Percentiles rank a stretch among this genome's conserved stretches.
phyloP scores from a whole-genome alignment of 768 basidiomycete species.

The Lactarius hatsudake region DNA sequence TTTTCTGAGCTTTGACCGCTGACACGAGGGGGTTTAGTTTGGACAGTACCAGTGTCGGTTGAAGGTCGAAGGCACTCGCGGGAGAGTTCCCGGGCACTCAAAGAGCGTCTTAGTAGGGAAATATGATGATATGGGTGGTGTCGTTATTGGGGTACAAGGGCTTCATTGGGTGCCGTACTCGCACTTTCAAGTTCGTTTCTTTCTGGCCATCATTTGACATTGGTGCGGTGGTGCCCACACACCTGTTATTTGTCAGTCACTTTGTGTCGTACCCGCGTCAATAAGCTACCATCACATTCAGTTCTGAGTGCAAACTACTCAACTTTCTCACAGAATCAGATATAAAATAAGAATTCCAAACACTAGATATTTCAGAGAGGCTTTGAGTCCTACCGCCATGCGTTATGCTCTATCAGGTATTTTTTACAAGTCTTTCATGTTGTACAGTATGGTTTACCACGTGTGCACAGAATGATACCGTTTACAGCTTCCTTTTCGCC shows the following conservation, averaged over 20 bases:
- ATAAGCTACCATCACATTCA: neutral
- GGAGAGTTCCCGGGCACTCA: conserved; percentile 66
- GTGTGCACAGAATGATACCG: too few relatives aligned
- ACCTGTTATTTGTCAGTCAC: neutral
- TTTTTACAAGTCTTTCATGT: too few relatives aligned
- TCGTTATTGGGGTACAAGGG: neutral
- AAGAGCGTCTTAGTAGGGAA: conserved; percentile 84
- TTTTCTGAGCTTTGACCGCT: neutral
- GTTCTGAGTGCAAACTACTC: neutral
- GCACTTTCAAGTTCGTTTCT: neutral
- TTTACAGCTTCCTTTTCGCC: too few relatives aligned
- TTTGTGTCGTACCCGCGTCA: neutral
- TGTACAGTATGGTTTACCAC: too few relatives aligned
- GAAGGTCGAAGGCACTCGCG: conserved; percentile 55
- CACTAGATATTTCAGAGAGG: too few relatives aligned
- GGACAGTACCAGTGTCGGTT: conserved; percentile 81
- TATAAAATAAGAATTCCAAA: neutral
- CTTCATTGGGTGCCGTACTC: neutral
- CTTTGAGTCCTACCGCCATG: too few relatives aligned
- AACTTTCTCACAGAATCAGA: neutral
- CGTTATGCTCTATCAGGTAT: too few relatives aligned
- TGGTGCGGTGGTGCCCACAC: neutral
- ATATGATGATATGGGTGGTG: neutral
- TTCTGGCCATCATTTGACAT: neutral
- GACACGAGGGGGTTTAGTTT: neutral